Evolutionary conservation across 495 filamentous ascomycete species (phyloP).

Genomic region (Penicillium psychrofluorescens): DNA sequence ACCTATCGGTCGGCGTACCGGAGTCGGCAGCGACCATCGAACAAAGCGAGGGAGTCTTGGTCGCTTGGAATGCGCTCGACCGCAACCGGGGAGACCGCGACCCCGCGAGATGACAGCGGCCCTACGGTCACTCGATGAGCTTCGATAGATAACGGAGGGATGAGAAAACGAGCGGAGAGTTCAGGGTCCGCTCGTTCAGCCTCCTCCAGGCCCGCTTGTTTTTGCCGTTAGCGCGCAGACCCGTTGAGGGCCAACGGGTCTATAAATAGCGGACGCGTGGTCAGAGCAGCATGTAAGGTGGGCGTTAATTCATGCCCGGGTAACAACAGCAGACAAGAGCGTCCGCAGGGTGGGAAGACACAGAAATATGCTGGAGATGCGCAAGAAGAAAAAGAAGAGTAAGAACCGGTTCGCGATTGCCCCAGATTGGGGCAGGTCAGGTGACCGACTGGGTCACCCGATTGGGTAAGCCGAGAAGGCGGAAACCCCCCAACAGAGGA

Average conservation of each 20-base stretch:
- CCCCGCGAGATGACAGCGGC: not conserved
- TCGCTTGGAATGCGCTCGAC: not conserved
- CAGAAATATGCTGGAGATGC: too few species aligned
- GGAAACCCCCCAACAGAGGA: too few species aligned
- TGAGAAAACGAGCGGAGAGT: conserved; percentile 1
- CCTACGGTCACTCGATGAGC: not conserved
- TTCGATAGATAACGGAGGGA: not conserved
- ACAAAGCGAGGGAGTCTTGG: not conserved
- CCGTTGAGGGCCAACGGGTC: conserved; percentile 18
- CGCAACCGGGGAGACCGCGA: conserved; percentile 11
- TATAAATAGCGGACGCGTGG: not conserved
- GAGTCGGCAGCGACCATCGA: conserved; percentile 19
- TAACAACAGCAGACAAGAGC: not conserved
- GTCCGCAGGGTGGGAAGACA: not conserved
- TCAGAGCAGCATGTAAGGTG: conserved; percentile 1
- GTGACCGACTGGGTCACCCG: too few species aligned
- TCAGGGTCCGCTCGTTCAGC: conserved; percentile 4
- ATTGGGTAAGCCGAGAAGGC: too few species aligned
- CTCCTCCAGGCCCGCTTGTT: conserved; percentile 4
- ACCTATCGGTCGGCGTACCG: conserved; percentile 18
- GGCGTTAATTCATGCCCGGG: not conserved
- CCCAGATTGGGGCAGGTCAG: too few species aligned
- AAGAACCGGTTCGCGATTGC: too few species aligned
- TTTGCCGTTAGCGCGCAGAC: conserved; percentile 15
- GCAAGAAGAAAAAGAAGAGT: too few species aligned